Evolutionary conservation across 371 early-diverging fungal species (phyloP), one percentile per base, ranked within the genome.

Genomic region (Mucor velutinosus): DNA sequence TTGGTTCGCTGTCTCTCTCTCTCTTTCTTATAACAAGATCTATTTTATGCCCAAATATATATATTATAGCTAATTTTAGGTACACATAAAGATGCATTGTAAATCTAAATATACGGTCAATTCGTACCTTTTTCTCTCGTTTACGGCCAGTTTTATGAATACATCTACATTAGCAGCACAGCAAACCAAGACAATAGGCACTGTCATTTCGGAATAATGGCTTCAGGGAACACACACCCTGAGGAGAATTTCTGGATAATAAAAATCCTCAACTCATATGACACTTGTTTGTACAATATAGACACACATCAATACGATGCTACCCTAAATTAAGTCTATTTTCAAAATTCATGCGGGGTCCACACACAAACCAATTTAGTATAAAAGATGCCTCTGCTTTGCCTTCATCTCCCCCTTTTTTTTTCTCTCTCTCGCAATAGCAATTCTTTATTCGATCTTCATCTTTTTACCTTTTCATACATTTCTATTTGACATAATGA

Each of bases 401-500:
- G 41, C 60, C 29, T 39, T 32, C 21, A n/a, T 19, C 10, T 47
- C 32, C 8, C 30, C 47, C 47, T 45, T 45, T 45, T 61, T 47
- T 19, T 19, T 11, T 32, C 19, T 19, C n/a, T 32, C 25, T 41
- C 23, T 59, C 23, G 23, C 19, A 23, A 8, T 19, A 17, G 19
- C 19, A 47, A 58, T 35, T 30, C 32, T 35, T 58, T 21, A 33
- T 58, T 29, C 33, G 30, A 58, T 19, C 58, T 29, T 32, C 30
- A n/a, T 32, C 5, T 62, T 58, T 32, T 6, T 35, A n/a, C 7
- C 30, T 47, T 43, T 30, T 32, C 12, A 49, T 21, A 23, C 23
- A 21, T 49, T 8, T 21, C 37, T 47, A 57, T 7, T 23, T 57
- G 6, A 35, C 35, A 35, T 43, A 60, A 81, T 82, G 82, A 77